phyloP scores from a whole-genome alignment of 352 stramenopile species.

The Phytophthora sansomeana region DNA sequence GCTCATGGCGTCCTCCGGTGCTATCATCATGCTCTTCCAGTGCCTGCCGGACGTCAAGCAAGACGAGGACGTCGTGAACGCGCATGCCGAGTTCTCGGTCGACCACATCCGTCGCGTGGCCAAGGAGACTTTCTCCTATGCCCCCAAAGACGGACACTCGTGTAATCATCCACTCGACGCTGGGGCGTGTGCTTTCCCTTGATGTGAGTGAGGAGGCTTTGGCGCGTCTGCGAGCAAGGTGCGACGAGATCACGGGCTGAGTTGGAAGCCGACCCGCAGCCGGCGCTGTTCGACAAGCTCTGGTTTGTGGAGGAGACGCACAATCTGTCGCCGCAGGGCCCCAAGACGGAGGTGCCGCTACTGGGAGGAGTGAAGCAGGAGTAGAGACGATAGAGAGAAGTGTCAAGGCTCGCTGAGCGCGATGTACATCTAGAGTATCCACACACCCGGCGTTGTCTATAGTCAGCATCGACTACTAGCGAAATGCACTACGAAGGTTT shows the following conservation, averaged over 20 bases:
- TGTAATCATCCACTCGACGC: slow-evolving; percentile 77
- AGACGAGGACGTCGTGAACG: slow-evolving; percentile 31
- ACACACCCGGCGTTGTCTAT: too few relatives aligned
- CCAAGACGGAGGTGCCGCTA: slow-evolving; percentile 55
- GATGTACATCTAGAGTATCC: background rate
- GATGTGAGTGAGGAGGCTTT: slow-evolving; percentile 48
- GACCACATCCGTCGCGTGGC: slow-evolving; percentile 60
- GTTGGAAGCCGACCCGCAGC: slow-evolving; percentile 33
- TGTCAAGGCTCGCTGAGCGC: too few relatives aligned
- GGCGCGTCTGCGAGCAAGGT: slow-evolving; percentile 47
- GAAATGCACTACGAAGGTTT: background rate
- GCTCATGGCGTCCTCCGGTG: slow-evolving; percentile 65
- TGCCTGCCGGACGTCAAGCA: slow-evolving; percentile 32
- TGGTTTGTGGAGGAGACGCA: slow-evolving; percentile 83
- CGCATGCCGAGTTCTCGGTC: slow-evolving; percentile 58
- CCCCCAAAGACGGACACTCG: slow-evolving; percentile 52
- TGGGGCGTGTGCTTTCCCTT: slow-evolving; percentile 62
- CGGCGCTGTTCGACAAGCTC: slow-evolving; percentile 54
- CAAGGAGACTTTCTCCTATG: slow-evolving; percentile 56
- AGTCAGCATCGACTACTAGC: background rate
- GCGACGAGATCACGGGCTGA: slow-evolving; percentile 60
- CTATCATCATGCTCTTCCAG: slow-evolving; percentile 76
- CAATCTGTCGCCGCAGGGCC: slow-evolving; percentile 60
- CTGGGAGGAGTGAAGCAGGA: slow-evolving; percentile 24
- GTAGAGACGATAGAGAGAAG: too few relatives aligned